A percentile compares a stretch with the other conserved stretches of the same genome.
These are phyloP conservation scores for Saturnispora dispora DNA, from an alignment of 805 yeast genomes.

Conservation along the genomic window DNA sequence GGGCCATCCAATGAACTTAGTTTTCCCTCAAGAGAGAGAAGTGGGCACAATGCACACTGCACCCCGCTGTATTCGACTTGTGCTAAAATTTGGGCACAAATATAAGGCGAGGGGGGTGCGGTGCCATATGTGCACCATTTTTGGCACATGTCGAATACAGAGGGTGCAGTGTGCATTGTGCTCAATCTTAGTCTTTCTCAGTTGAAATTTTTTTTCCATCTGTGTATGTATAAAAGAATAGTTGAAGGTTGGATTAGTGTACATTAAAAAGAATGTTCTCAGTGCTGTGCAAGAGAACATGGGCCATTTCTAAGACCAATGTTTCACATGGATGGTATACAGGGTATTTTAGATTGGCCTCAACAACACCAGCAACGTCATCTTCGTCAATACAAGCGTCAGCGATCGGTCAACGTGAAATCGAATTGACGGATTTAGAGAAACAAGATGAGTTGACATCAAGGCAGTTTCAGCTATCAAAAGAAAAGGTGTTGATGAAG, in stretches of 20 bases:
- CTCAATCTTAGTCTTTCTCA: neutral
- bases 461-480: conserved; percentile 64
- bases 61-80: neutral
- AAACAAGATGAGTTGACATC: conserved; percentile 63
- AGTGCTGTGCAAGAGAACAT: conserved; percentile 1
- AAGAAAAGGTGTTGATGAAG: conserved; percentile 63
- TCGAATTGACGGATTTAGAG: conserved; percentile 64
- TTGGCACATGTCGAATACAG: neutral
- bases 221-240: too few relatives aligned
- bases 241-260: neutral
- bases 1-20: neutral
- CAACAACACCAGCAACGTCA: conserved; percentile 5
- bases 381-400: neutral
- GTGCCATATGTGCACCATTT: neutral
- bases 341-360: conserved; percentile 13
- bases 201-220: neutral
- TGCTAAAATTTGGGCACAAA: neutral
- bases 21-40: neutral
- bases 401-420: conserved; percentile 22
- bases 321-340: neutral
- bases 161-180: neutral
- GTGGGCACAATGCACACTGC: neutral
- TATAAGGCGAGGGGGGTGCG: neutral
- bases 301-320: neutral
- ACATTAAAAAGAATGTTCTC: neutral